phyloP scores from a whole-genome alignment of 148 eudicot genomes.

The Amaranthus palmeri region DNA sequence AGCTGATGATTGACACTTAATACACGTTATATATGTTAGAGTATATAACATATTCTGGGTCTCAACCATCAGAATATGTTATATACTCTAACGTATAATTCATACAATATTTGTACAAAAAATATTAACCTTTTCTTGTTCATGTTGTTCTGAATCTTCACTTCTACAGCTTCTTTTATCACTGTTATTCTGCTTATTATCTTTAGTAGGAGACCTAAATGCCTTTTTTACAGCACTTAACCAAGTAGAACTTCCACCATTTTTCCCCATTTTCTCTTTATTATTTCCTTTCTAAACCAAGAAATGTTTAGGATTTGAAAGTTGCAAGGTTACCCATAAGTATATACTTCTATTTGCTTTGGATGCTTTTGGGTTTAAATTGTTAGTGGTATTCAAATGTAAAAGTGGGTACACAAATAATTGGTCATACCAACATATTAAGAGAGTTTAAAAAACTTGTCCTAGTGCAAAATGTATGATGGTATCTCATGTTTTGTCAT shows the following conservation, averaged over 20 bases:
- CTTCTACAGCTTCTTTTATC: conserved; percentile 43
- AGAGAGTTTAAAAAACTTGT: not conserved
- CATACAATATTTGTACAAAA: too few species aligned
- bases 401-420: conserved; percentile 18
- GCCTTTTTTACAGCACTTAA: conserved; percentile 60
- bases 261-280: conserved; percentile 48
- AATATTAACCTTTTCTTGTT: conserved; percentile 56
- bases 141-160: conserved; percentile 53
- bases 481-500: conserved; percentile 4
- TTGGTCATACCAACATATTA: not conserved
- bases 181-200: conserved; percentile 6
- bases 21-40: too few species aligned
- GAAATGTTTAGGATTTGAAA: not conserved
- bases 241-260: conserved; percentile 51
- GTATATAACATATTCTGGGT: too few species aligned
- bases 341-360: not conserved
- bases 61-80: too few species aligned
- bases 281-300: not conserved
- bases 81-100: too few species aligned
- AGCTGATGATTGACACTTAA: too few species aligned
- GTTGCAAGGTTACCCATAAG: not conserved
- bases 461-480: not conserved
- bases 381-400: conserved; percentile 4
- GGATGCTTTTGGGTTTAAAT: conserved; percentile 9
- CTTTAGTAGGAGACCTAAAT: conserved; percentile 57